Evolutionary conservation across 306 rosid genomes (phyloP), one percentile per base, ranked within the genome.

Genomic region (Begonia loranthoides): DNA sequence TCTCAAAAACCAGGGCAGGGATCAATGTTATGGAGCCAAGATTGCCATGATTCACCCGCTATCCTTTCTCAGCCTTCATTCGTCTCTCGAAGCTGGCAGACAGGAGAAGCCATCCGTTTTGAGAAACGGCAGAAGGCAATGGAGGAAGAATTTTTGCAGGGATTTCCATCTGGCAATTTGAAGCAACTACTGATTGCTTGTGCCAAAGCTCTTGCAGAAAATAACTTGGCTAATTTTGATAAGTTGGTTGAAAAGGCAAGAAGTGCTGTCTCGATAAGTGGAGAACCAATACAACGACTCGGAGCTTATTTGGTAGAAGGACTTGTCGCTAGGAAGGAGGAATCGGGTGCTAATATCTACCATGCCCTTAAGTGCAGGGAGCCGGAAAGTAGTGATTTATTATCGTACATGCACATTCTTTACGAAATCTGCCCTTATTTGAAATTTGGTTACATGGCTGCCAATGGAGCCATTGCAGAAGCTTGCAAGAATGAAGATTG

Each of bases 301-400:
- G 99, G 99, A 47, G 99, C 96, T 51, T 90, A 90, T 56, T 72
- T 90, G 93, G 77, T 90, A 34, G 99, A 90, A 80, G 99, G 96
- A 57, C 71, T 90, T 62, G 84, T 90, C 33, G 99, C 95, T 16
- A 76, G 96, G 77, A 90, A 67, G 50, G 82, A 78, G 71, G 73
- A 73, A 19, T 90, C 99, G 0, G 99, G 99, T 34, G 61, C 77
- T 43, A 76, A 66, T 66, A 86, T 90, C 57, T 90, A 86, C 66
- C 85, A 40, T n/a, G 73, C 99, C 50, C 84, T 86, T 4, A 73
- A 63, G 57, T 90, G 96, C 66, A 68, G 86, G 45, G 96, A 90
- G 67, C 99, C 96, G 33, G 95, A 77, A 40, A 76, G 99, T 17
- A 49, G 80, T 22, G 99, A 90, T 22, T 73, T 86, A 50, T 80